Evolutionary conservation across 345 rosid genomes (phyloP).

Genomic region (Excoecaria agallocha): DNA sequence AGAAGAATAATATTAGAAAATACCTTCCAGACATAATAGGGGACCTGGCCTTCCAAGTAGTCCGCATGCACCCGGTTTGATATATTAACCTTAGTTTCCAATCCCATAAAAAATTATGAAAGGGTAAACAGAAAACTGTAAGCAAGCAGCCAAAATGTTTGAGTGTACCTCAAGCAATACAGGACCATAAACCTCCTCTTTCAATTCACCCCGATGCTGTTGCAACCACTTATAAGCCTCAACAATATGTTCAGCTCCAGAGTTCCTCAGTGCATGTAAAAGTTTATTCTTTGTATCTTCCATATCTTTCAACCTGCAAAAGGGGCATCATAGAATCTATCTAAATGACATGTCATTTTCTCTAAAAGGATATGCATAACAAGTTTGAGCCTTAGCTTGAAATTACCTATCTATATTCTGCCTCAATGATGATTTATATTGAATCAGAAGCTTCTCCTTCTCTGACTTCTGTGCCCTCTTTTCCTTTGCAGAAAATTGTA

Average conservation of each 20-base stretch:
- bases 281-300: conserved; percentile 69
- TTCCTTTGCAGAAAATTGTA: conserved; percentile 40
- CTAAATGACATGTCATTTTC: background rate
- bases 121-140: conserved; percentile 6
- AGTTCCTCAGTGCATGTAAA: conserved; percentile 50
- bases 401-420: conserved; percentile 50
- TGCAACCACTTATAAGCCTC: conserved; percentile 83
- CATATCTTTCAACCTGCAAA: conserved; percentile 73
- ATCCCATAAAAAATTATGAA: background rate
- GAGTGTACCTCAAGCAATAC: conserved; percentile 69
- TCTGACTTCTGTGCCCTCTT: conserved; percentile 58
- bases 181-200: conserved; percentile 83
- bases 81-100: conserved; percentile 61
- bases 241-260: conserved; percentile 72
- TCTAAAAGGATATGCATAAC: background rate
- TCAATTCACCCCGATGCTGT: conserved; percentile 62
- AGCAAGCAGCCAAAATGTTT: conserved; percentile 11
- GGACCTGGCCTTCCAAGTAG: conserved; percentile 80
- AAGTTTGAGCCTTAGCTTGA: conserved; percentile 1
- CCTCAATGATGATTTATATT: conserved; percentile 42
- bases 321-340: conserved; percentile 5
- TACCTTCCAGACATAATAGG: conserved; percentile 83
- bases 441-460: conserved; percentile 49
- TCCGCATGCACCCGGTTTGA: conserved; percentile 59
- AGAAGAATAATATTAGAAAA: too few species aligned